Conservation (phyloP, 768 basidiomycete species). For the Lentinula lateritia region DNA sequence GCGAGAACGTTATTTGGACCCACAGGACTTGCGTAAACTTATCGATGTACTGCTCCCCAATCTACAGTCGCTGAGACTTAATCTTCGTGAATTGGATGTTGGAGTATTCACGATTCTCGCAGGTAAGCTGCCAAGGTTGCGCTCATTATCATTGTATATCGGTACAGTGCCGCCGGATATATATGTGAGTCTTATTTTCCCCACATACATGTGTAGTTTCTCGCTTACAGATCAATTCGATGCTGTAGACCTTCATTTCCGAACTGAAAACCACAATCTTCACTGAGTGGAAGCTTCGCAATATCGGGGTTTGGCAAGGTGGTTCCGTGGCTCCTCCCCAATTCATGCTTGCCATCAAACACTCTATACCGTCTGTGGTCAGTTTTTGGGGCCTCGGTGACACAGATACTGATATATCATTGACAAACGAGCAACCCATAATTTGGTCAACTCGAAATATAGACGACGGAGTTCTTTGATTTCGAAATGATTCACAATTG, state of each 20-base stretch:
- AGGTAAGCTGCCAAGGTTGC: slow-evolving; percentile 22
- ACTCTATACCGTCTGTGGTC: neutral
- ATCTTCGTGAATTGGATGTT: slow-evolving; percentile 25
- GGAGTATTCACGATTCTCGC: slow-evolving; percentile 29
- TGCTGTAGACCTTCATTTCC: neutral
- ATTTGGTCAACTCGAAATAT: neutral
- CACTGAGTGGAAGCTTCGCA: neutral
- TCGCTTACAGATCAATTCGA: neutral
- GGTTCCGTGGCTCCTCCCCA: neutral
- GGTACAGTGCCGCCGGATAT: slow-evolving; percentile 20
- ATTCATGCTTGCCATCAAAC: neutral
- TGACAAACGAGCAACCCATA: neutral
- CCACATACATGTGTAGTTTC: neutral
- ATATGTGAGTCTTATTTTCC: neutral
- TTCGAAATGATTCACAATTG: too few relatives aligned
- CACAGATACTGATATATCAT: neutral
- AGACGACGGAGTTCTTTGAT: neutral
- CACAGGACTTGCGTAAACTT: slow-evolving; percentile 23
- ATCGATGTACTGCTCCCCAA: slow-evolving; percentile 19
- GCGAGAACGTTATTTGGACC: slow-evolving; percentile 33
- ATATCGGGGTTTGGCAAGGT: slow-evolving; percentile 4
- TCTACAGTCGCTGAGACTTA: slow-evolving; percentile 26
- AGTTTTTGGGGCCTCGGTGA: slow-evolving; percentile 1
- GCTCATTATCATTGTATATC: slow-evolving; percentile 24
- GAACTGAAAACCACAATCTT: neutral